Evolutionary conservation across 345 rosid species (phyloP), one percentile per base, ranked within the genome.

Genomic region (Dovyalis caffra): DNA sequence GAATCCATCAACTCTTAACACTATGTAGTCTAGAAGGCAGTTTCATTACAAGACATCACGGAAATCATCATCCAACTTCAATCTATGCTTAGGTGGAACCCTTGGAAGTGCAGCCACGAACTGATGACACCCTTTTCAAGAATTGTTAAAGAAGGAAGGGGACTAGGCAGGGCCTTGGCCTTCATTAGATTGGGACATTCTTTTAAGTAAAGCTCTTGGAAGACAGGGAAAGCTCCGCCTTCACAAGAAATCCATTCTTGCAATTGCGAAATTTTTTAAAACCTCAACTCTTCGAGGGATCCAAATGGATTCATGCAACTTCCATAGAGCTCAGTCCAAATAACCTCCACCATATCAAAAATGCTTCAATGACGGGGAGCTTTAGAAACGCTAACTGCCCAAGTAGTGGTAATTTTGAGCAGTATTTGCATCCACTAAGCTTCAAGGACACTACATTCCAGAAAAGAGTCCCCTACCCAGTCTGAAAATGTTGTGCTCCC

Each of bases 41-140:
- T n/a, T n/a, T n/a, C n/a, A n/a, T n/a, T n/a, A n/a, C n/a, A n/a
- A n/a, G n/a, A n/a, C n/a, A n/a, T n/a, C n/a, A n/a, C n/a, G n/a
- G n/a, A n/a, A n/a, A n/a, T n/a, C n/a, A n/a, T n/a, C n/a, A n/a
- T n/a, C n/a, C n/a, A 57, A n/a, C 12, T 11, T 23, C 45, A 70
- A n/a, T 16, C 12, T 16, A 25, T 21, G 63, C 31, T 56, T 34
- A 12, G 2, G 34, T n/a, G 65, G 65, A 34, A 32, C 74, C 0
- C 49, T 70, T 25, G 49, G 47, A 35, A 70, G 47, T 53, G 51
- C 56, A n/a, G 31, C 64, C 74, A 40, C 49, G 5, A 70, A 64
- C 25, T 70, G 64, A 2, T 56, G 64, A 21, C 74, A 53, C n/a
- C 74, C 74, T 64, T 57, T 14, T 57, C 47, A 11, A 70, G 51